These are phyloP conservation scores for Amanita fuliginea DNA, from an alignment of 768 basidiomycete genomes.

Conservation along the genomic window DNA sequence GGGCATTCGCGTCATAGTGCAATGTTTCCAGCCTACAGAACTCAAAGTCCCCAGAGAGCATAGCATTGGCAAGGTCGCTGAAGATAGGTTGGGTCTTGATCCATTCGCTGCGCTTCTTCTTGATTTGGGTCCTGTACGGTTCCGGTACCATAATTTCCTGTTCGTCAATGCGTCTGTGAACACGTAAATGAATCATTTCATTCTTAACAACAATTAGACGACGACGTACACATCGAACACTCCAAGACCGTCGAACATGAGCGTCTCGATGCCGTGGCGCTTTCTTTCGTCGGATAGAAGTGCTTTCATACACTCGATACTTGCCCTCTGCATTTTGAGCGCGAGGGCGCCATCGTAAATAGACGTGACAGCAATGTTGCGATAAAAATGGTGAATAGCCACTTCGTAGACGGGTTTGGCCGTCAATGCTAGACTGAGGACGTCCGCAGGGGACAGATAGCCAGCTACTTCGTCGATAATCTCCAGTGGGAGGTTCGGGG, in stretches of 20 bases:
- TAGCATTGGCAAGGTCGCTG: background rate
- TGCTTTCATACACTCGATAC: background rate
- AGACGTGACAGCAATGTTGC: background rate
- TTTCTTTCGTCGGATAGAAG: background rate
- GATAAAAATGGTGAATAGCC: background rate
- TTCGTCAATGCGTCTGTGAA: background rate
- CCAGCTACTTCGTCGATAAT: background rate
- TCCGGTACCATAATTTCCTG: background rate
- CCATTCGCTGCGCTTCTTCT: background rate
- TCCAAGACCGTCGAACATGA: background rate
- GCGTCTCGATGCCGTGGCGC: background rate
- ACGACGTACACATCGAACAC: background rate
- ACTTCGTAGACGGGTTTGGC: background rate
- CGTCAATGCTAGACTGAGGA: background rate
- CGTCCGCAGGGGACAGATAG: background rate
- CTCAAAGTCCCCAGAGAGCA: background rate
- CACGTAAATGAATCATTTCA: background rate
- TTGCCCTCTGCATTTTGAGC: background rate
- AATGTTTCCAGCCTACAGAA: background rate
- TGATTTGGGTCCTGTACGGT: background rate
- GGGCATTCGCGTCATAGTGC: background rate
- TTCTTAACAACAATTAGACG: too few relatives aligned
- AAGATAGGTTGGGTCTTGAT: background rate
- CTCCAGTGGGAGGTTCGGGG: background rate
- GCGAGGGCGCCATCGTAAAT: background rate